Evolutionary conservation across 495 filamentous ascomycete genomes (phyloP), one percentile per base, ranked within the genome.

Genomic region (Aspergillus incahuasiensis): DNA sequence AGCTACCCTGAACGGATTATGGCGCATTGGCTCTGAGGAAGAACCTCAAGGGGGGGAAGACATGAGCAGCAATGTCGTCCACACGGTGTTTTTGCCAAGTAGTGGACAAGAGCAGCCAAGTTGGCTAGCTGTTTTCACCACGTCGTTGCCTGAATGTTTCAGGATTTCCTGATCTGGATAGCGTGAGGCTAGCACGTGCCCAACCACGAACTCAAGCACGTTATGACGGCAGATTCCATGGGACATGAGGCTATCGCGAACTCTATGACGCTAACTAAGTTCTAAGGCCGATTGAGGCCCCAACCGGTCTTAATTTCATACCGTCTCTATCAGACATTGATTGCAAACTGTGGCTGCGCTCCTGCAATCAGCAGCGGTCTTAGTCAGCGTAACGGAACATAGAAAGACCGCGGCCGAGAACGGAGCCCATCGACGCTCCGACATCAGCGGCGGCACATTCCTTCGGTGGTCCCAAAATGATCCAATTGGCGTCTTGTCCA

Each of bases 121-220:
- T 22, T 55, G 34, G 47, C 22, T 1, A 28, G 50, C 32, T 52
- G 50, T 30, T 41, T 19, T 22, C 15, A 13, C 19, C 44, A n/a
- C 18, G 51, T 40, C 21, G 53, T 40, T 55, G 43, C 46, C 34
- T 55, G 41, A 44, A 48, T 48, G 30, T 48, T 48, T 48, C 8
- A 40, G 13, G 15, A 48, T 39, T 48, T 44, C 51, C 51, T 25
- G 24, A 46, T 45, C 21, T 16, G 51, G 51, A 54, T 54, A 54
- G 51, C 30, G 51, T 49, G 47, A 49, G 5, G 32, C 19, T 30
- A 7, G 30, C 30, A 39, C 47, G 34, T 49, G 30, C 30, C 25
- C 47, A 25, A 32, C 30, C 45, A 35, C 44, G 45, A 49, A 22
- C 19, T 19, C 5, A 7, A 18, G n/a, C 20, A 46, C 43, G 12